phyloP scores from a whole-genome alignment of 202 grass and related monocot species.

The Hordeum pubiflorum region DNA sequence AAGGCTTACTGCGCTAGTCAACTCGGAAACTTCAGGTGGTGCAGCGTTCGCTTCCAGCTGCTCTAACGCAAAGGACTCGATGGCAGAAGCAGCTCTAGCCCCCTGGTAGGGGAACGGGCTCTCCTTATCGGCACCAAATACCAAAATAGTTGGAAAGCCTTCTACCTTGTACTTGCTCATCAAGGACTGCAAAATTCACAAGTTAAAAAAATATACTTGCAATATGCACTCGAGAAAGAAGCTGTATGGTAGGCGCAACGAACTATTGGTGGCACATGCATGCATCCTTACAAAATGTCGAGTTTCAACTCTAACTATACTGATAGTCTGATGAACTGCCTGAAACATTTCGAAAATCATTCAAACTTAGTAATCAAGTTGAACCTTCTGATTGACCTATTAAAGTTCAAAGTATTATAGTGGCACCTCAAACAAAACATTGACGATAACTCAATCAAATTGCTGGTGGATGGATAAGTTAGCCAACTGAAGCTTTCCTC shows the following conservation, averaged over 20 bases:
- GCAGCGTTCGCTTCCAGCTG: slow-evolving; percentile 82
- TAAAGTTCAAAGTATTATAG: neutral
- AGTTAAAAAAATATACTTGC: neutral
- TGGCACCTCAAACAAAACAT: neutral
- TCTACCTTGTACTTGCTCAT: slow-evolving; percentile 98
- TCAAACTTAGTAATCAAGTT: neutral
- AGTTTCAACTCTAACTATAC: neutral
- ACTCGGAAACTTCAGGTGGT: slow-evolving; percentile 80
- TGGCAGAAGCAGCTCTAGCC: slow-evolving; percentile 65
- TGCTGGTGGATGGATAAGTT: slow-evolving; percentile 1
- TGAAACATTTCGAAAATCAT: neutral
- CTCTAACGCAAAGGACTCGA: slow-evolving; percentile 76
- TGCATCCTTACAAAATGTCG: neutral
- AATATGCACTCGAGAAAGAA: neutral
- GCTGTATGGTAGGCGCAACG: neutral
- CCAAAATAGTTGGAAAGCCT: slow-evolving; percentile 97
- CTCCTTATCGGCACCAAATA: slow-evolving; percentile 89
- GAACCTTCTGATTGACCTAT: neutral
- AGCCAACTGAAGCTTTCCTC: neutral
- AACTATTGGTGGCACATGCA: neutral
- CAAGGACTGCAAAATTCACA: slow-evolving; percentile 69
- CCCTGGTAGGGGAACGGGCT: slow-evolving; percentile 72
- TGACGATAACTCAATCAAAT: neutral
- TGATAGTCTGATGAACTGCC: neutral
- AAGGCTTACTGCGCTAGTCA: slow-evolving; percentile 56